phyloP scores from a whole-genome alignment of 768 basidiomycete species.

The Amylocystis lapponica region DNA sequence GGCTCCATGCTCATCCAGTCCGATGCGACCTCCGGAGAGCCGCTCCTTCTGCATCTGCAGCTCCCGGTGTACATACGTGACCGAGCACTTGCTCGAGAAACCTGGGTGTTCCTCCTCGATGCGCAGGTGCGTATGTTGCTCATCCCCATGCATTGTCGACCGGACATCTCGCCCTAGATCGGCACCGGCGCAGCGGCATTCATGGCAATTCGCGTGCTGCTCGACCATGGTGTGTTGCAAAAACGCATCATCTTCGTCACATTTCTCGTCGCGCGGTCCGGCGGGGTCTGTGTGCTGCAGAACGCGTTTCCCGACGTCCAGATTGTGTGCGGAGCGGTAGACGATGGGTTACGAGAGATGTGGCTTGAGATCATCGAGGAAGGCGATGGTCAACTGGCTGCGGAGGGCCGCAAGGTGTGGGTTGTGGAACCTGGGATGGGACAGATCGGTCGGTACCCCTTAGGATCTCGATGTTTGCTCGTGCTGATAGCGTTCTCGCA shows the following conservation, averaged over 20 bases:
- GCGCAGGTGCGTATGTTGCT: constrained; percentile 54
- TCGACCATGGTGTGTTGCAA: constrained; percentile 88
- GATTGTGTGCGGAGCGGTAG: constrained; percentile 81
- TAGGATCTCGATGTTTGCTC: not conserved
- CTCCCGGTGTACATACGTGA: constrained; percentile 72
- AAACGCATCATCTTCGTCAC: constrained; percentile 86
- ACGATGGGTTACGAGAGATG: constrained; percentile 68
- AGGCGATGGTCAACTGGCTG: constrained; percentile 15
- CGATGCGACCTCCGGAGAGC: constrained; percentile 80
- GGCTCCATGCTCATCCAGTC: constrained; percentile 92
- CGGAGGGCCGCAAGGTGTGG: constrained; percentile 63
- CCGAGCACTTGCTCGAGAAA: constrained; percentile 54
- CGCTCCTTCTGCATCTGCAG: constrained; percentile 74
- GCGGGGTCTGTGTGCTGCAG: constrained; percentile 72
- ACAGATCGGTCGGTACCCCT: constrained; percentile 60
- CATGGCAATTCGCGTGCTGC: constrained; percentile 90
- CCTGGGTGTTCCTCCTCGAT: constrained; percentile 87
- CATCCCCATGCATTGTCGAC: not conserved
- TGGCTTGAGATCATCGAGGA: constrained; percentile 59
- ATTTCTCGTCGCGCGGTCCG: constrained; percentile 79
- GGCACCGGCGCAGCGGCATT: constrained; percentile 90
- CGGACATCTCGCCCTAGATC: constrained; percentile 43
- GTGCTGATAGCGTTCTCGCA: constrained; percentile 6
- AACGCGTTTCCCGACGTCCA: constrained; percentile 81
- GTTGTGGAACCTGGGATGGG: constrained; percentile 86